Evolutionary conservation across 108 stramenopile species (phyloP).

Genomic region (Cylindrotheca closterium): DNA sequence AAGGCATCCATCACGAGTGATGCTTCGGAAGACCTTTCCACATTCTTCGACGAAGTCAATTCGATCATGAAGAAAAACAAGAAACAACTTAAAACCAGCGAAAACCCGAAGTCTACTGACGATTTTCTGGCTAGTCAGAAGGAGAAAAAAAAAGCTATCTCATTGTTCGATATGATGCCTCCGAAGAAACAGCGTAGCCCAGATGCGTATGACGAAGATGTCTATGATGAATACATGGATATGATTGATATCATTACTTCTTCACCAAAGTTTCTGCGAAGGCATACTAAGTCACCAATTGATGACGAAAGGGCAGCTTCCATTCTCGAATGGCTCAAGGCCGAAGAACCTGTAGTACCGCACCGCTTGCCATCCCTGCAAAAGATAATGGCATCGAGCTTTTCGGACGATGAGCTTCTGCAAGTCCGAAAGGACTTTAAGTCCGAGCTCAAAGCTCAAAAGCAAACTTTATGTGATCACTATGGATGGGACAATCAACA

Average conservation of each 20-base stretch:
- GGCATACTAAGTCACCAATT: slow-evolving; percentile 3
- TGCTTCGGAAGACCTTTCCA: slow-evolving; percentile 11
- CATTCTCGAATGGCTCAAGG: slow-evolving; percentile 30
- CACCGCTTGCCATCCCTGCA: slow-evolving; percentile 21
- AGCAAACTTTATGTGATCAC: slow-evolving; percentile 6
- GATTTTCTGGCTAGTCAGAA: neutral
- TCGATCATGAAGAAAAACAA: slow-evolving; percentile 28
- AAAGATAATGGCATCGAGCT: neutral
- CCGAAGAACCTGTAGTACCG: slow-evolving; percentile 14
- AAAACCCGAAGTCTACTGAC: neutral
- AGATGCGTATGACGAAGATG: slow-evolving; percentile 28
- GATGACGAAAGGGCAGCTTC: slow-evolving; percentile 3
- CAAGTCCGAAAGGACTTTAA: neutral
- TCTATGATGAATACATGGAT: slow-evolving; percentile 31
- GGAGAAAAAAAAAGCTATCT: neutral
- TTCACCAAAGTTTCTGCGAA: slow-evolving; percentile 13
- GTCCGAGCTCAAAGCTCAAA: slow-evolving; percentile 14
- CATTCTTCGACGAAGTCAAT: slow-evolving; percentile 46
- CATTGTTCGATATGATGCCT: slow-evolving; percentile 19
- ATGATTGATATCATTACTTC: slow-evolving; percentile 18
- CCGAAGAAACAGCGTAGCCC: slow-evolving; percentile 1
- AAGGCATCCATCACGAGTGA: neutral
- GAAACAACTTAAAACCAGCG: neutral
- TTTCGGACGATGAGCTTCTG: neutral
- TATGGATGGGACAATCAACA: slow-evolving; percentile 25